Base-by-base conservation (phyloP, 1,284 basidiomycete genomes). In the Moesziomyces sp. region DNA sequence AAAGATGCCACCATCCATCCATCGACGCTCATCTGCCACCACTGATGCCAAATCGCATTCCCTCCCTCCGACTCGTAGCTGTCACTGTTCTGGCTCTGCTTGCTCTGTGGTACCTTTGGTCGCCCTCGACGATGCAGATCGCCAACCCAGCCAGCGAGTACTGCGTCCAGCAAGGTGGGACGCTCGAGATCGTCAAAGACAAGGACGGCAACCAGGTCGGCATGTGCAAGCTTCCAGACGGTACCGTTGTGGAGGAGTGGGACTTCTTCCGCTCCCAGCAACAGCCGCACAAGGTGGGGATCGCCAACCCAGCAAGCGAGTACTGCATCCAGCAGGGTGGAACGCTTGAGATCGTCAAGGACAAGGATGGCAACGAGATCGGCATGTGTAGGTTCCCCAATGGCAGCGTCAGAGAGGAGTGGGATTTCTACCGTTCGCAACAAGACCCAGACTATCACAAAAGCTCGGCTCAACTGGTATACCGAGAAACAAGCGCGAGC, bases 271-370 rank as follows among this genome's bases (percentile, higher is more conserved):
- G 57, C 16, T 59, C 57, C 0, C 57, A 58, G 44, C 38, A 14
- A 13, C 23, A 26, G 9, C 49, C 14, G n/a, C 23, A 3, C 33
- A 49, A 35, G 33, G 33, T 35, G 33, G 33, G 33, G 13, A 35
- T 35, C 9, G 51, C 58, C 26, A 52, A 54, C 11, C 50, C 52
- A 3, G 50, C 58, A 8, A 60, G 52, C 42, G 46, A 26, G 14
- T 53, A 49, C 40, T 60, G 58, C 46, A 50, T 60, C 18, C 40
- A 54, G 21, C 58, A 59, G 19, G 58, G 58, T 13, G 58, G 58
- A 0, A 59, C 46, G 21, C 58, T 59, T 19, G 45, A 59, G 11
- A 59, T 59, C 38, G 50, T 47, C 51, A 52, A 48, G 45, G 58
- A 59, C 33, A 28, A 46, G 18, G 50, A 59, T 9, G 58, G 58